Conservation (phyloP, 1,284 basidiomycete species). For the Ganoderma boninense region DNA sequence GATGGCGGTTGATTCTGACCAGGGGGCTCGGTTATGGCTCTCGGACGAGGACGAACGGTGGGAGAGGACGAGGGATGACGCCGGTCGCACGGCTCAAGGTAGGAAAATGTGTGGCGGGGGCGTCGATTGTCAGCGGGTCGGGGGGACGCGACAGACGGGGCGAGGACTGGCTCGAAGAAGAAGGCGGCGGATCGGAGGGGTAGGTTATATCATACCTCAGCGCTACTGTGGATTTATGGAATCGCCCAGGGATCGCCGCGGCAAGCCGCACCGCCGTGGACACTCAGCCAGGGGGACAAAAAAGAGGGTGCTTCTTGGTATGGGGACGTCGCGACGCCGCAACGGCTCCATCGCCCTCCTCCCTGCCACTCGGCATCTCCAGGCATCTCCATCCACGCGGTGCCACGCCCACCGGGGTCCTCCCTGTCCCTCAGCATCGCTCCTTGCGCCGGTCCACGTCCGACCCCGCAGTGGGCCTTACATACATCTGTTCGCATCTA, state of each 20-base stretch:
- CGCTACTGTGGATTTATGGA: constrained; percentile 22
- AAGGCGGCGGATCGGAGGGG: not conserved
- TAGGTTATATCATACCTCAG: constrained; percentile 4
- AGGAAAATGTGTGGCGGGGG: not conserved
- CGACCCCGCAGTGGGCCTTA: not conserved
- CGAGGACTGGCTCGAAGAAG: not conserved
- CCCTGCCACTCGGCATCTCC: constrained; percentile 9
- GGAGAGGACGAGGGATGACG: not conserved
- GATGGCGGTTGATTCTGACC: not conserved
- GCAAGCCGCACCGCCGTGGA: constrained; percentile 29
- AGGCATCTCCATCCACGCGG: constrained; percentile 26
- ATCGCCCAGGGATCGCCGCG: constrained; percentile 11
- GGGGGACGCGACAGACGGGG: not conserved
- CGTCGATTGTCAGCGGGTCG: not conserved
- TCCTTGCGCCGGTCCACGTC: constrained; percentile 10
- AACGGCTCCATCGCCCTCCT: constrained; percentile 30
- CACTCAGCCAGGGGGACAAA: constrained; percentile 28
- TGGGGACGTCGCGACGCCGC: constrained; percentile 32
- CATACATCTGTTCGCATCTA: not conserved
- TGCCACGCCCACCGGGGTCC: constrained; percentile 24
- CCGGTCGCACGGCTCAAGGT: not conserved
- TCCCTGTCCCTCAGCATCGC: constrained; percentile 9
- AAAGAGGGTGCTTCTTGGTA: constrained; percentile 33
- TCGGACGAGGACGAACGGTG: not conserved
- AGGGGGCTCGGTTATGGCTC: not conserved